Evolutionary conservation across 495 filamentous ascomycete species (phyloP), one percentile per base, ranked within the genome.

Genomic region (Trichocladium antarcticum): DNA sequence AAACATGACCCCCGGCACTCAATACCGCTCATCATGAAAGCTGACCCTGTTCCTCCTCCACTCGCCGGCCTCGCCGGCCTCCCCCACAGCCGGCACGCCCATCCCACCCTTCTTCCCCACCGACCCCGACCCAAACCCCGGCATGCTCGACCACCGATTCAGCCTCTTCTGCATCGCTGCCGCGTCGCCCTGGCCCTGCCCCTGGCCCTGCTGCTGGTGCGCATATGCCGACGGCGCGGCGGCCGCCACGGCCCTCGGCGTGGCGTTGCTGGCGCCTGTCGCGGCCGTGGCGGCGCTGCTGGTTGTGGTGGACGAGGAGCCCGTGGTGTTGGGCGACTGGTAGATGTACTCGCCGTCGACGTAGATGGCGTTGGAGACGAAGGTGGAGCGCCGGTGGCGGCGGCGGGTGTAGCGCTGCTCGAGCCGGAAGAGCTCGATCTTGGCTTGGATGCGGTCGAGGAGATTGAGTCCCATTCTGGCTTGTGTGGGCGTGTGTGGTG

Each of bases 261-360:
- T 22, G 16, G 15, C n/a, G 28, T 6, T 35, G 47, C 50, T 49
- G 27, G 61, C 54, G 42, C 14, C 34, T 17, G 41, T 16, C 16
- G 50, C 37, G 34, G 24, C 24, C 24, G 61, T 54, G 42, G 14
- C 24, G 24, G 37, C 12, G 22, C 45, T 38, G 37, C 56, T 57
- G 44, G 57, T 38, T 21, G 64, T 62, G 32, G 61, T 60, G 40
- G 60, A 59, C 5, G 67, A 71, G 10, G 70, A 74, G 45, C 72
- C 72, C 7, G 72, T 75, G n/a, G 62, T 61, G 54, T 64, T 72
- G 50, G 69, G 71, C 0, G 68, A 70, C 45, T 70, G 65, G 70
- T 83, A 88, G 59, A 93, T 75, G 70, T 92, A 96, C 69, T 96
- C 89, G 63, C 87, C 87, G 64, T 94, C 84, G 56, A 95, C 82